A percentile compares a stretch with the other conserved stretches of the same genome.
These are phyloP conservation scores for Penicillium maclennaniae DNA, from an alignment of 495 filamentous ascomycete genomes.

Conservation along the genomic window DNA sequence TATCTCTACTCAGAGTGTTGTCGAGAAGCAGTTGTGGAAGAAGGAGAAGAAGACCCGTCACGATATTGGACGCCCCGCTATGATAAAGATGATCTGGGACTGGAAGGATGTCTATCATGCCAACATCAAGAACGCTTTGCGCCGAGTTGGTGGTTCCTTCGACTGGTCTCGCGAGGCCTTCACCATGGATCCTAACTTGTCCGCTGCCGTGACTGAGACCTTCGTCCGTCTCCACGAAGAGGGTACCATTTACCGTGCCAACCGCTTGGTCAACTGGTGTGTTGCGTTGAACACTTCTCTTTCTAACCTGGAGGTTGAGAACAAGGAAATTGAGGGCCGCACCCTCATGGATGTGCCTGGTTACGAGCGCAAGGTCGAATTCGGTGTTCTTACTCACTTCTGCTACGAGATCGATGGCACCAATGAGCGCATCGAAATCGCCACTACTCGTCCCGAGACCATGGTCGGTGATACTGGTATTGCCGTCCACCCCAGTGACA, in stretches of 20 bases:
- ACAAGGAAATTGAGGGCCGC: conserved; percentile 65
- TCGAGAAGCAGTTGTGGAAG: conserved; percentile 73
- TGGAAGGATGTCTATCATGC: conserved; percentile 70
- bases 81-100: conserved; percentile 59
- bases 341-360: conserved; percentile 64
- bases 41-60: conserved; percentile 61
- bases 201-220: conserved; percentile 65
- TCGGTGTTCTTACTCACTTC: conserved; percentile 67
- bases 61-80: conserved; percentile 59
- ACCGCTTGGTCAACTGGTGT: conserved; percentile 78
- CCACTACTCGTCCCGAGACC: conserved; percentile 77
- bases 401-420: conserved; percentile 64
- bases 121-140: conserved; percentile 57
- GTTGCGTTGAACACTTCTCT: conserved; percentile 68
- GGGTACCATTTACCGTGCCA: conserved; percentile 71
- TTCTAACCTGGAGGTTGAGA: conserved; percentile 71
- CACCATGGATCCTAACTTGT: conserved; percentile 66
- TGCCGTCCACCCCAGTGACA: conserved; percentile 72
- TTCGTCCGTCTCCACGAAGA: conserved; percentile 72
- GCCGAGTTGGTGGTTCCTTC: conserved; percentile 58
- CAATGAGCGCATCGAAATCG: conserved; percentile 66
- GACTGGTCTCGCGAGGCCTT: conserved; percentile 69
- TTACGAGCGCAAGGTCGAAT: conserved; percentile 67
- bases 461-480: conserved; percentile 77
- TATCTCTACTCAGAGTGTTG: conserved; percentile 72